Percentiles rank a stretch among this genome's conserved stretches.
Evolutionary conservation across 2,329 filamentous ascomycete species (phyloP).

Genomic region (Chrysoporthe deuterocubensis): DNA sequence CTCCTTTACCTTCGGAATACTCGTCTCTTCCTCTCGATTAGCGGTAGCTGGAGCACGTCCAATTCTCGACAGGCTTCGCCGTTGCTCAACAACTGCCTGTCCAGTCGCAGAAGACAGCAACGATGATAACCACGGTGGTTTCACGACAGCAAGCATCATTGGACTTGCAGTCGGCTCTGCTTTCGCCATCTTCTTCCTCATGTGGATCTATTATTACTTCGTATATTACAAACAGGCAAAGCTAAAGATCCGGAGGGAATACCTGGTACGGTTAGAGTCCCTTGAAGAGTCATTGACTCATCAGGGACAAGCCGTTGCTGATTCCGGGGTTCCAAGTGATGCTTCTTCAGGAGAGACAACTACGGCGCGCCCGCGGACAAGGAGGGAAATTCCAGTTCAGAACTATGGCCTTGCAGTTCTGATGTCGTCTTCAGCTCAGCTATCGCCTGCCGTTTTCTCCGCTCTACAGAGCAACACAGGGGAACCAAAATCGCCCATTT

Average conservation of each 20-base stretch:
- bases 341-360: neutral
- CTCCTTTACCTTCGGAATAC: neutral
- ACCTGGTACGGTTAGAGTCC: neutral
- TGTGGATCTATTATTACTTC: slow-evolving; percentile 3
- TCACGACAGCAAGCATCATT: slow-evolving; percentile 49
- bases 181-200: slow-evolving; percentile 73
- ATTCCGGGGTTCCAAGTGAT: neutral
- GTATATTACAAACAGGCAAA: slow-evolving; percentile 14
- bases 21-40: neutral
- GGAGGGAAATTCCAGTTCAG: neutral
- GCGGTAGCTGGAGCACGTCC: neutral
- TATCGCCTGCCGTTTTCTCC: neutral
- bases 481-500: neutral
- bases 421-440: slow-evolving; percentile 5
- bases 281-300: neutral
- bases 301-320: neutral
- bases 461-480: neutral
- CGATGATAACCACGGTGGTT: neutral
- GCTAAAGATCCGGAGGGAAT: neutral
- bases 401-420: neutral
- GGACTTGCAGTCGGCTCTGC: slow-evolving; percentile 85
- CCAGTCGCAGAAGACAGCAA: neutral
- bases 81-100: neutral
- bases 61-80: neutral
- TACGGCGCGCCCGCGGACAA: neutral